These are phyloP conservation scores for Vitis hybrid DNA, from an alignment of 177 flowering plant species.

Conservation along the genomic window DNA sequence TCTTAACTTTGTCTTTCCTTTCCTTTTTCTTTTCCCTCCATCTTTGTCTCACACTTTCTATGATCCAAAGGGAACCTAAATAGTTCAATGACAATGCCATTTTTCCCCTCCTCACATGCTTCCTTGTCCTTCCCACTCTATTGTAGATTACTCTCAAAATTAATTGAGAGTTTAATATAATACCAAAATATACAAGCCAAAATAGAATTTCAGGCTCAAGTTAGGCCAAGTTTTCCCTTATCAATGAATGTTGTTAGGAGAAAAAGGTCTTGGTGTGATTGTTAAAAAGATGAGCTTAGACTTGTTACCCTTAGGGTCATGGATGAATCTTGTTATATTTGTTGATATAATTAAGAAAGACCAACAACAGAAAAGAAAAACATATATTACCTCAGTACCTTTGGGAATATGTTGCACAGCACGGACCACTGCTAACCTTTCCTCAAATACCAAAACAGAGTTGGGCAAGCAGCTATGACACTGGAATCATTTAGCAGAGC, in stretches of 20 bases:
- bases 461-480: constrained; percentile 88
- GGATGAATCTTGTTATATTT: not conserved
- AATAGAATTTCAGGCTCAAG: not conserved
- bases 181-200: no score
- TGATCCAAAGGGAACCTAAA: no score
- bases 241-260: not conserved
- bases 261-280: not conserved
- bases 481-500: constrained; percentile 19
- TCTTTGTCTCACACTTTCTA: no score
- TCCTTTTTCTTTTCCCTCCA: no score
- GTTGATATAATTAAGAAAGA: not conserved
- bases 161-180: not conserved
- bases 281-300: not conserved
- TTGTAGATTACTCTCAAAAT: not conserved
- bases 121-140: not conserved
- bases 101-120: not conserved
- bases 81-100: not conserved
- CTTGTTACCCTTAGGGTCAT: not conserved
- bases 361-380: constrained; percentile 1
- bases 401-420: constrained; percentile 74
- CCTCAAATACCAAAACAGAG: constrained; percentile 89
- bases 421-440: constrained; percentile 73
- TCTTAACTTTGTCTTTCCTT: no score
- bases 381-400: constrained; percentile 75
- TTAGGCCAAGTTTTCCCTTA: not conserved